Percentiles rank a stretch among this genome's conserved stretches.
Conservation (phyloP, 2,329 filamentous ascomycete species). For the Stemphylium vesicarium region DNA sequence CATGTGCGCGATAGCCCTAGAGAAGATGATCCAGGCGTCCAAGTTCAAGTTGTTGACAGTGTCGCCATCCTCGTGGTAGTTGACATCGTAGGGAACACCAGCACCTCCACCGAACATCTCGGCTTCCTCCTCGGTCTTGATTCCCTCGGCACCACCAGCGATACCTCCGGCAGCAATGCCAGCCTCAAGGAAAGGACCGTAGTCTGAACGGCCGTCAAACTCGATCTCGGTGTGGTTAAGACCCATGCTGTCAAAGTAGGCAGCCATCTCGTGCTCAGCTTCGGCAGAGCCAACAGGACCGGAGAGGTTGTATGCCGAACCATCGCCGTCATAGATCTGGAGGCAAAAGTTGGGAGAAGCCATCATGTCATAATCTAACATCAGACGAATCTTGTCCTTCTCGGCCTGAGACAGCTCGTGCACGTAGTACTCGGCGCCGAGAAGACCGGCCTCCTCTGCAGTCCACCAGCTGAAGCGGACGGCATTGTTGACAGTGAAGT, state of each 20-base stretch:
- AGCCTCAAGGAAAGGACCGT: conserved; percentile 75
- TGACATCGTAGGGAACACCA: conserved; percentile 38
- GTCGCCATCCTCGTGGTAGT: conserved; percentile 49
- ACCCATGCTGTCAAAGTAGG: conserved; percentile 41
- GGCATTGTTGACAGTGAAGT: conserved; percentile 73
- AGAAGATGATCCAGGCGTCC: conserved; percentile 58
- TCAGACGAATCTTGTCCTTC: conserved; percentile 66
- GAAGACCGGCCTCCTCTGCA: conserved; percentile 67
- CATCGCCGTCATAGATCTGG: conserved; percentile 65
- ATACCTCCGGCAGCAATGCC: conserved; percentile 78
- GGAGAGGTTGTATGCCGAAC: conserved; percentile 59
- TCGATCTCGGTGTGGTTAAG: conserved; percentile 66
- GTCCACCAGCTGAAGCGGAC: conserved; percentile 72
- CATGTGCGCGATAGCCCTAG: conserved; percentile 64
- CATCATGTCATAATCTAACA: conserved; percentile 77
- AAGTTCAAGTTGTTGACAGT: conserved; percentile 43
- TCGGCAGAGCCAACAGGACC: conserved; percentile 71
- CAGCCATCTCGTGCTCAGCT: conserved; percentile 65
- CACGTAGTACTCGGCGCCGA: conserved; percentile 66
- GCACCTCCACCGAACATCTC: conserved; percentile 71
- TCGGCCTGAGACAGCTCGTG: conserved; percentile 56
- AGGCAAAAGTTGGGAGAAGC: conserved; percentile 66
- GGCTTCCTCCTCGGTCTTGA: conserved; percentile 73
- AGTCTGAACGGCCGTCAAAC: conserved; percentile 82
- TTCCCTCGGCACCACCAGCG: conserved; percentile 76